Conservation (phyloP, 768 basidiomycete genomes). For the Mycena sanguinolenta region DNA sequence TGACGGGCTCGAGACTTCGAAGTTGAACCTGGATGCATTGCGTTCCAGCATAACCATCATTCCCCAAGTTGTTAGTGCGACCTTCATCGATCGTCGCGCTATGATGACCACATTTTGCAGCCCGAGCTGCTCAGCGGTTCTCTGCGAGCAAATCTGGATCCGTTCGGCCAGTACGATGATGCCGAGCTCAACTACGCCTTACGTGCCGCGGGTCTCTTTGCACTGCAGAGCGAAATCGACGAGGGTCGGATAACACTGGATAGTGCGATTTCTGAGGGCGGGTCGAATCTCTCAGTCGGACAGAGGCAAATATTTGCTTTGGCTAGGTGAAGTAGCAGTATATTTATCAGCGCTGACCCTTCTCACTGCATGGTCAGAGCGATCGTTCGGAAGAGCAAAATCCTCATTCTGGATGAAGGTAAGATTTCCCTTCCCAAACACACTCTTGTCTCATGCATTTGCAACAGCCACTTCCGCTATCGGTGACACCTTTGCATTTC, state of each 20-base stretch:
- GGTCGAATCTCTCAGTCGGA: slow-evolving; percentile 53
- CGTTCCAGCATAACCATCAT: slow-evolving; percentile 61
- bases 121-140: slow-evolving; percentile 57
- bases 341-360: neutral
- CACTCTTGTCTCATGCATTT: too few species aligned
- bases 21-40: slow-evolving; percentile 60
- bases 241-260: slow-evolving; percentile 40
- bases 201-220: slow-evolving; percentile 48
- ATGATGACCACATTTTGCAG: slow-evolving; percentile 9
- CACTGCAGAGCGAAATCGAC: slow-evolving; percentile 50
- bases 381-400: slow-evolving; percentile 36
- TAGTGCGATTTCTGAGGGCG: slow-evolving; percentile 19
- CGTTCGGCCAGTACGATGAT: slow-evolving; percentile 61
- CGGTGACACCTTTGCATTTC: neutral
- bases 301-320: slow-evolving; percentile 62
- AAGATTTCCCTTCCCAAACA: neutral
- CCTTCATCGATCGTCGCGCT: neutral
- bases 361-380: slow-evolving; percentile 3
- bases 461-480: slow-evolving; percentile 29
- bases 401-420: slow-evolving; percentile 38
- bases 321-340: slow-evolving; percentile 42
- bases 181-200: slow-evolving; percentile 50
- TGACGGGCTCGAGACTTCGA: slow-evolving; percentile 55
- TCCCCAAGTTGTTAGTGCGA: slow-evolving; percentile 39
- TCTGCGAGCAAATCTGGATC: slow-evolving; percentile 61